Percentiles rank a stretch among this genome's conserved stretches.
These are phyloP conservation scores for Chiua sp. DNA, from an alignment of 1,284 basidiomycete genomes.

Conservation along the genomic window DNA sequence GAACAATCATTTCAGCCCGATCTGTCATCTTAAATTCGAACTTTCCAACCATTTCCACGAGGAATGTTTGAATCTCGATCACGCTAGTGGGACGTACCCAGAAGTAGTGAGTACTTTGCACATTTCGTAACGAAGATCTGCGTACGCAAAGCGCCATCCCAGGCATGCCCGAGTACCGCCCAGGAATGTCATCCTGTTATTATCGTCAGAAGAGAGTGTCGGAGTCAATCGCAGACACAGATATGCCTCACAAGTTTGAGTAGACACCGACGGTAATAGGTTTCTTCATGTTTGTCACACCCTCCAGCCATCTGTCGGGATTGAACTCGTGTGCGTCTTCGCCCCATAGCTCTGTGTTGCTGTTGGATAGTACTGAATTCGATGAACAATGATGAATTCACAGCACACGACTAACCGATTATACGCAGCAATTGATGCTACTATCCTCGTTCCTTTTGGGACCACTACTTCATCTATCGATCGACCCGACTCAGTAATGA, in stretches of 20 bases:
- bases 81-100: constrained; percentile 33
- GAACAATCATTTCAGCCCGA: constrained; percentile 43
- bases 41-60: constrained; percentile 51
- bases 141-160: constrained; percentile 54
- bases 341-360: constrained; percentile 54
- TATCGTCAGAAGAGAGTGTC: background rate
- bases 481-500: constrained; percentile 42
- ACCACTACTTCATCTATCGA: constrained; percentile 41
- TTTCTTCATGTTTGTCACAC: constrained; percentile 39
- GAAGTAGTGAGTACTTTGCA: background rate
- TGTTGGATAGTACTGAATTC: constrained; percentile 13
- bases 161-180: constrained; percentile 49
- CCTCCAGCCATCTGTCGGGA: constrained; percentile 54
- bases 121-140: background rate
- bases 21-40: constrained; percentile 53
- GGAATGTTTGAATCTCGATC: constrained; percentile 55
- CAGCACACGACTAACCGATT: constrained; percentile 35
- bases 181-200: constrained; percentile 48
- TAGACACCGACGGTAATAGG: constrained; percentile 50
- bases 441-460: constrained; percentile 40
- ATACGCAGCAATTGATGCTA: constrained; percentile 42
- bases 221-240: background rate
- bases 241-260: constrained; percentile 52
- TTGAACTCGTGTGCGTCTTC: constrained; percentile 55
- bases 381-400: background rate